Base-by-base conservation (phyloP, 2,329 filamentous ascomycete species). In the Alternaria conjuncta region DNA sequence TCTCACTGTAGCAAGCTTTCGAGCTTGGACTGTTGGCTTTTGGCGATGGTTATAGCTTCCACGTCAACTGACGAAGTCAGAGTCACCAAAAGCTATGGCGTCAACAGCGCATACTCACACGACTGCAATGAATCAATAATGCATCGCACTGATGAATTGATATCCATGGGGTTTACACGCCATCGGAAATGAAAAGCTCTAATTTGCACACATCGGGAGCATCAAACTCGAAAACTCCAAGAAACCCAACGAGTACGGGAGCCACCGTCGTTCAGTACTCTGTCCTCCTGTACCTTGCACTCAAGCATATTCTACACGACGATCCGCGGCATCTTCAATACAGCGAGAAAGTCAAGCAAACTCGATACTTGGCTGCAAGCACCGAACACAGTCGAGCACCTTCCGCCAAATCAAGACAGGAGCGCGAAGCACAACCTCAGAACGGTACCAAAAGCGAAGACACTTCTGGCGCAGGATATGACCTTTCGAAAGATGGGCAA, bases 251-350 rank as follows among this genome's bases (percentile, higher is more conserved):
- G 4, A 59, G 53, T 51, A 44, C 51, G 3, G 45, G 43, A 13
- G 36, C 47, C n/a, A 60, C 61, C 5, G 28, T 55, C 47, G 49
- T 20, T 12, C 36, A 66, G 11, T 58, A 50, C 41, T 51, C 51
- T 26, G 50, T 67, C 41, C 44, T 69, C 20, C 15, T 61, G 36
- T 58, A 66, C 18, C 54, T 64, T 44, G 65, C 60, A 25, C 25
- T 66, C 13, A 60, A 60, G 25, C 55, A 67, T 44, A 36, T 70
- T 32, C 53, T 67, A 11, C 55, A 57, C 25, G 43, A 64, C 26
- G n/a, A 56, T n/a, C 61, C 64, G 25, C 59, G 59, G 5, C 62
- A 67, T 59, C 18, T 63, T 28, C 49, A 60, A 15, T 58, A 50
- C 41, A 45, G 25, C 13, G 59, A 55, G 46, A 58, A 60, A 36